These are phyloP conservation scores for Colletotrichum sublineola DNA, from an alignment of 2,329 filamentous ascomycete species.

Conservation along the genomic window DNA sequence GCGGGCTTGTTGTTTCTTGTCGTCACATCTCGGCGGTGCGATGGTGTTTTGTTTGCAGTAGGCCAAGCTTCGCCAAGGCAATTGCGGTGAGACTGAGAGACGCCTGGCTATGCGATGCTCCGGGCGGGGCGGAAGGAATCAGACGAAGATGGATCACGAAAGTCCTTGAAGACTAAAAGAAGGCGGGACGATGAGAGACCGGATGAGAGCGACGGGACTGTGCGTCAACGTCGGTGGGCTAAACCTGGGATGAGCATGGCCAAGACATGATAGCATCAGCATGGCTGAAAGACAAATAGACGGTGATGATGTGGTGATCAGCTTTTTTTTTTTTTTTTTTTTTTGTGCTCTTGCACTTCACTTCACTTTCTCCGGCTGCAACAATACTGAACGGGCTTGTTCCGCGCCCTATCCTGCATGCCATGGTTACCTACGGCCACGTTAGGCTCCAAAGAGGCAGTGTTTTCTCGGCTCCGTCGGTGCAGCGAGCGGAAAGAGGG, in stretches of 20 bases:
- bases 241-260: neutral
- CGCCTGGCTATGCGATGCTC: conserved; percentile 1
- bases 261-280: neutral
- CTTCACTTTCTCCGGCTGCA: neutral
- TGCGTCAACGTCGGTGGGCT: neutral
- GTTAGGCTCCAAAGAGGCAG: neutral
- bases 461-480: neutral
- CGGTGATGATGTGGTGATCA: neutral
- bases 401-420: neutral
- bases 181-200: neutral
- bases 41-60: neutral
- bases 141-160: conserved; percentile 16
- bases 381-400: neutral
- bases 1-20: neutral
- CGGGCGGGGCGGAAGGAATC: conserved; percentile 2
- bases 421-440: neutral
- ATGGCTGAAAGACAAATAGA: neutral
- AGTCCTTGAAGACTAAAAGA: neutral
- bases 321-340: neutral
- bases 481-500: conserved; percentile 17
- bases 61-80: conserved; percentile 17
- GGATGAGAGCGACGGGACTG: neutral
- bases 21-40: neutral
- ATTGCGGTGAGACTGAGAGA: conserved; percentile 7
- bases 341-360: neutral